Evolutionary conservation across 2,329 filamentous ascomycete genomes (phyloP), one percentile per base, ranked within the genome.

Genomic region (Ceratocystiopsis minuta): DNA sequence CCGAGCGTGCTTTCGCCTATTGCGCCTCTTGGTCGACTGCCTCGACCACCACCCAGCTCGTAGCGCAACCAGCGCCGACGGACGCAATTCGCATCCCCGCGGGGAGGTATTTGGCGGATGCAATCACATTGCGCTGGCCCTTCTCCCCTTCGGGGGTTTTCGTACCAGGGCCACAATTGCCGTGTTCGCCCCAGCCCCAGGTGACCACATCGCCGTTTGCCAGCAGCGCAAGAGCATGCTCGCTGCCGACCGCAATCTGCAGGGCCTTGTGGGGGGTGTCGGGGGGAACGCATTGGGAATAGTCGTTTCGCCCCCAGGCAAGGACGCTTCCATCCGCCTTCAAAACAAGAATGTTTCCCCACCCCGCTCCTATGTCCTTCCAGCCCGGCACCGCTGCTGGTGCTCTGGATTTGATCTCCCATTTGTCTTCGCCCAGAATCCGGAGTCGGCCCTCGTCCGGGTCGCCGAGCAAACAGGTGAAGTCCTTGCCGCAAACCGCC

Each of bases 101-200:
- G 15, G 68, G 66, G 34, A 76, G 60, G 53, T 67, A 66, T 48
- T 66, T 67, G 41, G 65, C 63, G 37, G 75, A 70, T 17, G 69
- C 68, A 53, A 92, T 71, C 45, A 72, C 61, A 54, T 79, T 86
- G 66, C 71, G 83, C 45, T 66, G 66, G 11, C 71, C 78, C 48
- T 78, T 79, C 37, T 86, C 75, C 57, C 82, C 75, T 46, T 69
- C 46, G 75, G 72, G 13, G 70, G 64, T 18, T 16, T 45, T 48
- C 17, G 35, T 33, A 4, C 35, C 16, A 33, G 75, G 72, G 3
- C 90, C 90, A 57, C 90, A 98, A 56, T 98, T 98, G 2, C 90
- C 90, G 60, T 98, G 90, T 60, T 96, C 88, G 2, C 86, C 87
- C 90, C 90, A 98, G 16, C 90, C 90, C 85, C 88, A 96, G 2